Percentiles rank a stretch among this genome's conserved stretches.
phyloP scores from a whole-genome alignment of 73 alveolate species.

The Paramecium octaurelia region DNA sequence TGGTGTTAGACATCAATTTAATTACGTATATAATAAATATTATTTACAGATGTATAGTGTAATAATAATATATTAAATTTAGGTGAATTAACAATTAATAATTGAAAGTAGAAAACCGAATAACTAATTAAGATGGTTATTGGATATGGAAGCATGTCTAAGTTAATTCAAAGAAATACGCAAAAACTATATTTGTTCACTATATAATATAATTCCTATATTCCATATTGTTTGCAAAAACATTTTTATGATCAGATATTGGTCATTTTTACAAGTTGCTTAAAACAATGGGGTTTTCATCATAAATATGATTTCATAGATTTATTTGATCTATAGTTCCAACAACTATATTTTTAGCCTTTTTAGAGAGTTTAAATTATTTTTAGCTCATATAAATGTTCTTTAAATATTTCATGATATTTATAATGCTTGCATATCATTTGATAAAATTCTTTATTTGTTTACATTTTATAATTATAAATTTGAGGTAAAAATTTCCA shows the following conservation, averaged over 20 bases:
- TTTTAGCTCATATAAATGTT: background rate
- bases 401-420: background rate
- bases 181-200: too few relatives aligned
- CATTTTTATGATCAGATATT: background rate
- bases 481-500: slow-evolving; percentile 11
- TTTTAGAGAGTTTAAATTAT: background rate
- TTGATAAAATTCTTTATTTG: background rate
- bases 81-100: background rate
- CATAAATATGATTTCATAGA: background rate
- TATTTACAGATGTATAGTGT: background rate
- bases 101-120: background rate
- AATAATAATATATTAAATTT: background rate
- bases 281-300: background rate
- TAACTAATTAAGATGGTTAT: too few relatives aligned
- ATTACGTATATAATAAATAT: background rate
- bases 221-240: background rate
- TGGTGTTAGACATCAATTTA: background rate
- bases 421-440: background rate
- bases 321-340: background rate
- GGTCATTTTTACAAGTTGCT: background rate
- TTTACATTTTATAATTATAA: slow-evolving; percentile 7
- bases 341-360: background rate
- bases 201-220: too few relatives aligned
- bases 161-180: too few relatives aligned
- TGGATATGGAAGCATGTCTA: too few relatives aligned